Evolutionary conservation across 228 moss, liverwort and hornwort species (phyloP), one percentile per base, ranked within the genome.

Genomic region (Sphagnum magellanicum): DNA sequence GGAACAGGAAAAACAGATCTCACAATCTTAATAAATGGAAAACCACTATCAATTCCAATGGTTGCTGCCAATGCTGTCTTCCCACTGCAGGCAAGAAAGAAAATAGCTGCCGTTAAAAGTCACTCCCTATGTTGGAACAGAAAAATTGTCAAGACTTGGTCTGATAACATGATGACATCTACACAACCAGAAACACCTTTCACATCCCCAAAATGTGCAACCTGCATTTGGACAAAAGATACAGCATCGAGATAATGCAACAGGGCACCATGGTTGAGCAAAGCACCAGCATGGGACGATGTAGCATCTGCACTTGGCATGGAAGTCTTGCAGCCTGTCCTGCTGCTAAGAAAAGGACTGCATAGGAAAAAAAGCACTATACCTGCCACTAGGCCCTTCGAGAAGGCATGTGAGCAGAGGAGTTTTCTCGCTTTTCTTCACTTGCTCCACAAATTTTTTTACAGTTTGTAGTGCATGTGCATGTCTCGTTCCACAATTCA

Each of bases 1-100:
- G 55, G 8, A 1, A 8, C 55, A 16, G 57, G 68, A 7, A 16
- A 6, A 46, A 62, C 51, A 4, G 5, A 68, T 79, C 96, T 91
- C 75, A 97, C 93, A 68, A 98, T 82, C 72, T 98, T 93, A 46
- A 92, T 86, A 53, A 93, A 98, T n/a, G 97, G 97, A 75, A 93
- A 89, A 50, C 74, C 89, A 74, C 97, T 98, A 3, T 87, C 79
- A 51, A 98, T 81, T 14, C 87, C 93, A 50, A 97, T 81, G 50
- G 90, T 84, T 76, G 97, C 93, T 73, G 87, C 97, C 59, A 97
- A 73, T 62, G 97, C 93, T 48, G 97, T 93, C 70, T 88, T 88
- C 14, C 88, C 88, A 76, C 88, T 87, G 77, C 73, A 71, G 68
- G 58, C 63, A 49, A 55, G 32, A 32, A 32, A 32, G 32, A 32